A percentile compares a stretch with the other conserved stretches of the same genome.
phyloP scores from a whole-genome alignment of 2,329 filamentous ascomycete species.

The Drechmeria coniospora region DNA sequence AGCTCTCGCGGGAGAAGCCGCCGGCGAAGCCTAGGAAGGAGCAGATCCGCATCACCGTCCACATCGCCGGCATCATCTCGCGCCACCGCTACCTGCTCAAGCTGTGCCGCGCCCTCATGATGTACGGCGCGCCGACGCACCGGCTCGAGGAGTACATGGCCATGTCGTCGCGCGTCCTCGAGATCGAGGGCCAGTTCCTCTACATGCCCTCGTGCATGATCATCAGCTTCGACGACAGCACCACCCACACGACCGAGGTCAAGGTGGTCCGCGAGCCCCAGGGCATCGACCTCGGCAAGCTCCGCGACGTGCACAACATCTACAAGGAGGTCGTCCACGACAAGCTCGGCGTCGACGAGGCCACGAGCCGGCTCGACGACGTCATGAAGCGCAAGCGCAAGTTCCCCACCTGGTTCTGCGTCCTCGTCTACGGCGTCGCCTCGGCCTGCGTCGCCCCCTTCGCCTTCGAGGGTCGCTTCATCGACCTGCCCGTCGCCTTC shows the following conservation, averaged over 20 bases:
- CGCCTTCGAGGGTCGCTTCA: constrained; percentile 59
- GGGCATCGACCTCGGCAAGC: constrained; percentile 57
- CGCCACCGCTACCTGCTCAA: constrained; percentile 73
- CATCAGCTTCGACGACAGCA: constrained; percentile 68
- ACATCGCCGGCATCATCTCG: constrained; percentile 54
- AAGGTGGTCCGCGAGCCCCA: constrained; percentile 55
- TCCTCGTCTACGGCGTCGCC: constrained; percentile 60
- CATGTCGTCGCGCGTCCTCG: constrained; percentile 77
- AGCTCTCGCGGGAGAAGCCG: constrained; percentile 23
- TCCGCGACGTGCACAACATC: constrained; percentile 59
- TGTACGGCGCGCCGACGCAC: constrained; percentile 81
- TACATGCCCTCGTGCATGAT: constrained; percentile 92
- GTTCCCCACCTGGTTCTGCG: constrained; percentile 35
- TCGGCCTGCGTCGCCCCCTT: constrained; percentile 66
- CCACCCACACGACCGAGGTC: constrained; percentile 64
- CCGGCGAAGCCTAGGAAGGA: constrained; percentile 22
- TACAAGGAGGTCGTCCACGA: constrained; percentile 77
- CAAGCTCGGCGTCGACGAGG: constrained; percentile 56
- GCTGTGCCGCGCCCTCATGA: constrained; percentile 75
- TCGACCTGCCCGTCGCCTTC: constrained; percentile 67
- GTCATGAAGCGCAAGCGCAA: constrained; percentile 31
- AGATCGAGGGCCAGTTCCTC: constrained; percentile 78
- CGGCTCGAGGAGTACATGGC: constrained; percentile 82
- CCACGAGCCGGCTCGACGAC: constrained; percentile 43
- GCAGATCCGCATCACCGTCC: constrained; percentile 32